phyloP scores from a whole-genome alignment of 306 rosid genomes.

The Biancaea sappan region DNA sequence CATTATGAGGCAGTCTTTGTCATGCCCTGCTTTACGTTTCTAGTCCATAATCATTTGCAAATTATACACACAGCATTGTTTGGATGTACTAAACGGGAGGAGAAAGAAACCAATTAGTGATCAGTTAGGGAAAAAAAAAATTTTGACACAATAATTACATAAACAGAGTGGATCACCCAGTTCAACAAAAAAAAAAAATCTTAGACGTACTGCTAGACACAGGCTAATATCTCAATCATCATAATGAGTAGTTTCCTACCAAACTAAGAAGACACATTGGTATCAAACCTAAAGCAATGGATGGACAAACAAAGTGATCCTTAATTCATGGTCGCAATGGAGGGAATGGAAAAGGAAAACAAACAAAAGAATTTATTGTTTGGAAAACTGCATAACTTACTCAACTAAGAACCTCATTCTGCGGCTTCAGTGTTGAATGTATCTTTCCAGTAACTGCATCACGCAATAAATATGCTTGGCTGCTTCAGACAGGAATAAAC shows the following conservation, averaged over 20 bases:
- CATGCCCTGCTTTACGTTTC: neutral
- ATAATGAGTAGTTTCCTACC: neutral
- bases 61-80: constrained; percentile 5
- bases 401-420: constrained; percentile 32
- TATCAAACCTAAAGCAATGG: constrained; percentile 21
- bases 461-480: constrained; percentile 28
- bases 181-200: constrained; percentile 15
- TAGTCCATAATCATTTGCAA: constrained; percentile 6
- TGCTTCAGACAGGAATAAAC: constrained; percentile 28
- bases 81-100: neutral
- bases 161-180: constrained; percentile 3
- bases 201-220: constrained; percentile 9
- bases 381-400: constrained; percentile 39
- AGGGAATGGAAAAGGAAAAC: constrained; percentile 26
- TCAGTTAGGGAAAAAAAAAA: neutral
- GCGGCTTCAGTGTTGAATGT: constrained; percentile 36
- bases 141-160: constrained; percentile 5
- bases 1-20: constrained; percentile 9
- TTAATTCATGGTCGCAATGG: constrained; percentile 18
- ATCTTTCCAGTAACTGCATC: constrained; percentile 29
- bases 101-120: neutral
- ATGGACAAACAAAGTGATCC: constrained; percentile 16
- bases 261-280: constrained; percentile 4
- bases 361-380: constrained; percentile 28
- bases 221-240: constrained; percentile 23